Percentiles rank a stretch among this genome's conserved stretches.
Conservation (phyloP, 1,284 basidiomycete genomes). For the Heterobasidion irregulare region DNA sequence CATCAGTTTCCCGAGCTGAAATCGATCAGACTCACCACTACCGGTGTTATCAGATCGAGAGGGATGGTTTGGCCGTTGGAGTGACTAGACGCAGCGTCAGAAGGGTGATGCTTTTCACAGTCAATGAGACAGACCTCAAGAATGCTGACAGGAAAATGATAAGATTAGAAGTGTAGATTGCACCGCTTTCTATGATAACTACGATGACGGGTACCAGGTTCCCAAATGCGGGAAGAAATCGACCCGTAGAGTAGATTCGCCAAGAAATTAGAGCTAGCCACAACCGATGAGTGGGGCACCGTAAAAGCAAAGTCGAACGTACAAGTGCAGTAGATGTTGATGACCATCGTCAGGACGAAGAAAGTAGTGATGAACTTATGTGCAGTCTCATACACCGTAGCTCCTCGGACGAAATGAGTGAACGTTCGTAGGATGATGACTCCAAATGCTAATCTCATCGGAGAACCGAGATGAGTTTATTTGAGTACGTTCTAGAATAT, state of each 20-base stretch:
- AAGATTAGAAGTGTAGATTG: neutral
- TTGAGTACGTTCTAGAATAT: no score
- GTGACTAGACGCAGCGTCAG: neutral
- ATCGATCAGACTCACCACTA: neutral
- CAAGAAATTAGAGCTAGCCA: neutral
- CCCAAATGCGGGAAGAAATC: neutral
- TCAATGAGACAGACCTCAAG: neutral
- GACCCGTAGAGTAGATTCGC: neutral
- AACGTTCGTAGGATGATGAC: neutral
- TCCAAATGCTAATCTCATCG: neutral
- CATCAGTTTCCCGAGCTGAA: neutral
- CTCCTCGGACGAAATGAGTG: neutral
- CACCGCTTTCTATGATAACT: neutral
- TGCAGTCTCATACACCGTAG: neutral
- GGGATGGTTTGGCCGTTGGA: neutral
- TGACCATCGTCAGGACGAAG: neutral
- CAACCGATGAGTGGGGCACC: neutral
- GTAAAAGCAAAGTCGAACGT: neutral
- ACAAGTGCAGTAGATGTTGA: slow-evolving; percentile 1
- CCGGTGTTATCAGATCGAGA: neutral
- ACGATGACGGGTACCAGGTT: neutral
- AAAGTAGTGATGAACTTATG: neutral
- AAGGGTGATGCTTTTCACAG: no score
- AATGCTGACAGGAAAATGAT: neutral
- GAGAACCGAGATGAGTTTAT: neutral